These are phyloP conservation scores for Leishmania martiniquensis DNA, from an alignment of 208 protist species.

Conservation along the genomic window DNA sequence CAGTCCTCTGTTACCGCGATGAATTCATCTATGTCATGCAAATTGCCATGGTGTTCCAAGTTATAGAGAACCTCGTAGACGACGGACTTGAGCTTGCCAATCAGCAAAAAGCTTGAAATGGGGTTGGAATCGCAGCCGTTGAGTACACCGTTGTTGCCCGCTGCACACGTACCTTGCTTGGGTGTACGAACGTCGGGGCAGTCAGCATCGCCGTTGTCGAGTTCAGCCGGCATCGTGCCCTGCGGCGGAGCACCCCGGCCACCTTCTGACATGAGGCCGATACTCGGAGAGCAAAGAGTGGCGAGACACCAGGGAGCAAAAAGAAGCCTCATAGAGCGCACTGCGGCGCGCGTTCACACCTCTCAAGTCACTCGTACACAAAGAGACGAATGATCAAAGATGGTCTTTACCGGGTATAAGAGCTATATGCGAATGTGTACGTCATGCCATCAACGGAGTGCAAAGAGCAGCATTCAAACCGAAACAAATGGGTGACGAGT, in stretches of 20 bases:
- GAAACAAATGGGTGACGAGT: background rate
- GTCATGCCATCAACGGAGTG: background rate
- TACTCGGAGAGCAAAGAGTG: background rate
- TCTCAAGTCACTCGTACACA: background rate
- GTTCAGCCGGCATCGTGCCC: background rate
- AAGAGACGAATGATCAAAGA: background rate
- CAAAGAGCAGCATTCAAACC: background rate
- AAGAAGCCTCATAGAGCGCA: background rate
- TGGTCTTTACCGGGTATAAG: background rate
- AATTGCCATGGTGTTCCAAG: constrained; percentile 47
- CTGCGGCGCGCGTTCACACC: background rate
- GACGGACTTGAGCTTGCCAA: constrained; percentile 62
- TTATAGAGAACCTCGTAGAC: constrained; percentile 65
- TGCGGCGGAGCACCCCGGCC: constrained; percentile 6
- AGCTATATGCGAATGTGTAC: background rate
- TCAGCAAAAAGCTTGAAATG: constrained; percentile 41
- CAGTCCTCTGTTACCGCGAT: constrained; percentile 73
- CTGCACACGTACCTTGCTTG: background rate
- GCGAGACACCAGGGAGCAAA: background rate
- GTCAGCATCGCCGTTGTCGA: constrained; percentile 10
- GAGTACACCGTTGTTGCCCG: constrained; percentile 1
- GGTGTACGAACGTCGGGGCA: constrained; percentile 15
- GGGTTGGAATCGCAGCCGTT: constrained; percentile 16
- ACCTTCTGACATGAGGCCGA: background rate
- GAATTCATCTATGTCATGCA: constrained; percentile 65